Conservation (phyloP, 2,329 filamentous ascomycete genomes). For the Alternaria angustiovoidea region DNA sequence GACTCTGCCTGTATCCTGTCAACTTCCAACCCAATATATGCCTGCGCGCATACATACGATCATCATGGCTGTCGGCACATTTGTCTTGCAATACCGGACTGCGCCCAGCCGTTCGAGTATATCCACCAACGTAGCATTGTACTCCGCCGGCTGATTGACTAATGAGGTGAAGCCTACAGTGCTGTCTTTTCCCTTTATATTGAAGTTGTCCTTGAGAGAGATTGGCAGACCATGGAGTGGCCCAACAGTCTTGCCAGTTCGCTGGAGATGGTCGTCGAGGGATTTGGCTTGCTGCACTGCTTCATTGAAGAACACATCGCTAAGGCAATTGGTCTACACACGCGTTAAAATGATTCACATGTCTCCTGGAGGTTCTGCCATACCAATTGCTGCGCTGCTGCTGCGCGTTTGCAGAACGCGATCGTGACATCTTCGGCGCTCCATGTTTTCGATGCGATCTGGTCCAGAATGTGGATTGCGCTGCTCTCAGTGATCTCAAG, state of each 20-base stretch:
- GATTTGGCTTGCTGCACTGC: conserved; percentile 61
- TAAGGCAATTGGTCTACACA: conserved; percentile 66
- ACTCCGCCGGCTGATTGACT: conserved; percentile 64
- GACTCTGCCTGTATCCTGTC: conserved; percentile 59
- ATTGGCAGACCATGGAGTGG: conserved; percentile 73
- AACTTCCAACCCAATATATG: neutral
- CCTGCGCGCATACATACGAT: conserved; percentile 50
- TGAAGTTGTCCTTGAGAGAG: conserved; percentile 76
- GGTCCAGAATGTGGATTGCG: conserved; percentile 52
- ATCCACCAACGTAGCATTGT: conserved; percentile 66
- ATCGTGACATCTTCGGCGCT: conserved; percentile 61
- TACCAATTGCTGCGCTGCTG: conserved; percentile 64
- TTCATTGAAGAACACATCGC: conserved; percentile 64
- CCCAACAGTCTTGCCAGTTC: conserved; percentile 60
- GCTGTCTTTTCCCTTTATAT: conserved; percentile 66
- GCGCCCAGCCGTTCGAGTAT: conserved; percentile 68
- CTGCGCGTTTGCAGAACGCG: conserved; percentile 64
- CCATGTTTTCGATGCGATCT: conserved; percentile 55
- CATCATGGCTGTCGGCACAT: conserved; percentile 75
- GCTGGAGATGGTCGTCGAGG: conserved; percentile 61
- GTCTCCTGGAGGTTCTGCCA: neutral
- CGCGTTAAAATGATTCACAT: conserved; percentile 1
- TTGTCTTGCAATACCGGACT: conserved; percentile 74
- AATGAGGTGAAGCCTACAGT: conserved; percentile 71
- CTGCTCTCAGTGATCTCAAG: conserved; percentile 59